Base-by-base conservation (phyloP, 352 stramenopile species). In the Phytophthora hybrid region DNA sequence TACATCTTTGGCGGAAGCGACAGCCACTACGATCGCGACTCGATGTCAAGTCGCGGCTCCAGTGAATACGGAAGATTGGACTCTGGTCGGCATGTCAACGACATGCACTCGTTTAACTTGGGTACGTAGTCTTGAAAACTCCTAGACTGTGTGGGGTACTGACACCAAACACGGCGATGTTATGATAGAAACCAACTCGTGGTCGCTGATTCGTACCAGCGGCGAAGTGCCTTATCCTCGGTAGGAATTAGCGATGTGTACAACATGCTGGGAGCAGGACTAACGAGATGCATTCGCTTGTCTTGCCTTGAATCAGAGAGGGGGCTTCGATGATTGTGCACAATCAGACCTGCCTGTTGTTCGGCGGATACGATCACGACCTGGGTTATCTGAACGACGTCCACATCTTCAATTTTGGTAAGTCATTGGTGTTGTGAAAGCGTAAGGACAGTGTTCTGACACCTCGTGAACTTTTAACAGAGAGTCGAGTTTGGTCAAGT, bases 101-200 rank as follows among this genome's bases (percentile, higher is more conserved):
- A 99, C 79, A 98, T 99, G 78, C 94, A 99, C 71, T 93, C 98
- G 81, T 99, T 98, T 78, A 96, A 99, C 76, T 94, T 96, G 63
- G 88, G 88, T 93, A 65, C 56, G 74, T 64, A 39, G 2, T 53
- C 18, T 10, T 16, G 19, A 39, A 32, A 18, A 34, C n/a, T 14
- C 0, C 18, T n/a, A 18, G 21, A 13, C 51, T 44, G 37, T 10
- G 37, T 44, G 37, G 11, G 37, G 16, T 57, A 39, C 31, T 69
- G 23, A 69, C 32, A 60, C n/a, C 16, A 49, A 29, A 44, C 16
- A 59, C 18, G 32, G 10, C 16, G 34, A 13, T 41, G 4, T 21
- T 70, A 84, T 98, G 0, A 77, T 71, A 61, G 82, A 89, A 54
- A 94, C 87, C 16, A 78, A 81, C 41, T 78, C 74, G n/a, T 81